Evolutionary conservation across 1,139 yeast species (phyloP).

Genomic region (Meyerozyma smithsonii): DNA sequence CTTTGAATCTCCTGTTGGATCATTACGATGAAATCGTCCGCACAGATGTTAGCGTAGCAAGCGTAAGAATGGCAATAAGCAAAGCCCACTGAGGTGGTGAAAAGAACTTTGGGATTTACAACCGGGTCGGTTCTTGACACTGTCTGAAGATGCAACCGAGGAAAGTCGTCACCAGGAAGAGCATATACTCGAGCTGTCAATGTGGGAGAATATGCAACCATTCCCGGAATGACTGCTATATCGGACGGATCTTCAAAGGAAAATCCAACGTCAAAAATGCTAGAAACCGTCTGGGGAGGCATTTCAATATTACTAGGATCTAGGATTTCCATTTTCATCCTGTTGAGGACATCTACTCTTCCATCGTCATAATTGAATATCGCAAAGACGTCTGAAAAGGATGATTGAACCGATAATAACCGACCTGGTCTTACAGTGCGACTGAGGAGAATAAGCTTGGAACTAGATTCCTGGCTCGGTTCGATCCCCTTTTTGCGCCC

Average conservation of each 20-base stretch:
- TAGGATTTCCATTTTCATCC: slow-evolving; percentile 25
- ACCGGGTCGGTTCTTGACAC: slow-evolving; percentile 18
- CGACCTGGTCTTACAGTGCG: slow-evolving; percentile 5
- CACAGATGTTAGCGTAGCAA: slow-evolving; percentile 57
- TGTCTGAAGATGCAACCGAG: slow-evolving; percentile 24
- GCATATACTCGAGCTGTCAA: slow-evolving; percentile 45
- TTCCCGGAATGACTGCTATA: slow-evolving; percentile 23
- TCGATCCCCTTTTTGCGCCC: slow-evolving; percentile 24
- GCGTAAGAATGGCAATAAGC: slow-evolving; percentile 65
- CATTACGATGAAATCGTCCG: slow-evolving; percentile 63
- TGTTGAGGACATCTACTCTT: slow-evolving; percentile 35
- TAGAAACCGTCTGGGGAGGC: slow-evolving; percentile 32
- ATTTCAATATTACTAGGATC: slow-evolving; percentile 6
- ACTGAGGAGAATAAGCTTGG: slow-evolving; percentile 8
- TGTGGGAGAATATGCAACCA: slow-evolving; percentile 54
- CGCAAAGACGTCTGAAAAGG: slow-evolving; percentile 21
- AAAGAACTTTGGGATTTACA: slow-evolving; percentile 25
- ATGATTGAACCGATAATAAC: slow-evolving; percentile 14
- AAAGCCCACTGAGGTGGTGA: slow-evolving; percentile 51
- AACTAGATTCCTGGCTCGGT: neutral
- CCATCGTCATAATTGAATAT: slow-evolving; percentile 37
- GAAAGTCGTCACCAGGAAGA: slow-evolving; percentile 15
- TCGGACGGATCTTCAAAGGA: slow-evolving; percentile 27
- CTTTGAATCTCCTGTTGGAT: slow-evolving; percentile 43
- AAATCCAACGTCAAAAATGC: slow-evolving; percentile 58